These are phyloP conservation scores for Scytalidium lignicola DNA, from an alignment of 2,329 filamentous ascomycete genomes.

Conservation along the genomic window DNA sequence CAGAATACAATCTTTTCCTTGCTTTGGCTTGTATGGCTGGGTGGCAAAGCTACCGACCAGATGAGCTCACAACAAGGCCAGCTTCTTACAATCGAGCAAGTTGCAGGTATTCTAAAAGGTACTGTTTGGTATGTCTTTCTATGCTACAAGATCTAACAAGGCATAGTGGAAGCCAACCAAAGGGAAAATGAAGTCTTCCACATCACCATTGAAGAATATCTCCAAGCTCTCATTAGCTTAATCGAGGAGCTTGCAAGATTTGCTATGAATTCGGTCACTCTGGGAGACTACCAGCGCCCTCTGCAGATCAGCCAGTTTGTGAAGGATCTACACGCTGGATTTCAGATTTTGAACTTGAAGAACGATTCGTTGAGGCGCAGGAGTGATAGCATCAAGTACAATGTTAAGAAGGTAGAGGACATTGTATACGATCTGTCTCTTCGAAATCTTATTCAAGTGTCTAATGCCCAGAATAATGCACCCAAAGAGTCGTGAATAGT, in stretches of 20 bases:
- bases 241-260: conserved; percentile 88
- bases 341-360: conserved; percentile 96
- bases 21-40: conserved; percentile 67
- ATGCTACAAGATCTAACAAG: conserved; percentile 8
- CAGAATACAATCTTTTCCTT: conserved; percentile 67
- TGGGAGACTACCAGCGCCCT: conserved; percentile 82
- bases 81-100: conserved; percentile 84
- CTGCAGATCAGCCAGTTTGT: conserved; percentile 86
- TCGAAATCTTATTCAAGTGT: conserved; percentile 64
- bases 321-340: conserved; percentile 92
- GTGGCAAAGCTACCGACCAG: conserved; percentile 57
- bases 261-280: conserved; percentile 88
- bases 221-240: conserved; percentile 79
- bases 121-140: conserved; percentile 1
- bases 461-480: background rate
- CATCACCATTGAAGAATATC: conserved; percentile 94
- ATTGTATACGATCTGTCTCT: conserved; percentile 94
- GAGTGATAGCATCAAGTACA: conserved; percentile 93
- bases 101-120: conserved; percentile 71
- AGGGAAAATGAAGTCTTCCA: conserved; percentile 90
- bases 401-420: conserved; percentile 96
- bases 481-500: background rate
- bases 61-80: conserved; percentile 50
- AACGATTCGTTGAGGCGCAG: conserved; percentile 86
- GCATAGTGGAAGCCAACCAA: conserved; percentile 78